Percentiles rank a stretch among this genome's conserved stretches.
These are phyloP conservation scores for Candida hungchunana DNA, from an alignment of 805 yeast species.

Conservation along the genomic window DNA sequence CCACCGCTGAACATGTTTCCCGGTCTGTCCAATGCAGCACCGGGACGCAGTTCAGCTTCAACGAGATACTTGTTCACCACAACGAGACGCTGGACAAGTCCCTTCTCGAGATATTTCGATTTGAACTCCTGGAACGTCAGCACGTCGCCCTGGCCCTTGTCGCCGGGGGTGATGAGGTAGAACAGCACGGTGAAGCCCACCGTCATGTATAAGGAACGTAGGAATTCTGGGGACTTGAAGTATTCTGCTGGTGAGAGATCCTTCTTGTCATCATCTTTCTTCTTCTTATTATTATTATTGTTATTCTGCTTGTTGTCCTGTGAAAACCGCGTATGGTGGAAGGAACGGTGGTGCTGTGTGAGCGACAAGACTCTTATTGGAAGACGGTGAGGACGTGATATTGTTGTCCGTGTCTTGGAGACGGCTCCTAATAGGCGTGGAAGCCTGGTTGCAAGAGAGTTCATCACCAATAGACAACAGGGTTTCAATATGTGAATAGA, in stretches of 20 bases:
- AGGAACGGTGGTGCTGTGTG: too few species aligned
- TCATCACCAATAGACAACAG: too few species aligned
- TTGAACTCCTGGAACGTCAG: slow-evolving; percentile 81
- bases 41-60: slow-evolving; percentile 57
- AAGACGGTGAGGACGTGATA: too few species aligned
- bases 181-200: slow-evolving; percentile 36
- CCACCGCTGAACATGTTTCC: slow-evolving; percentile 29
- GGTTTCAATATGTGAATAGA: too few species aligned
- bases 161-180: slow-evolving; percentile 30
- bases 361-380: too few species aligned
- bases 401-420: too few species aligned
- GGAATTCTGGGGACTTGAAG: slow-evolving; percentile 39
- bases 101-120: slow-evolving; percentile 69
- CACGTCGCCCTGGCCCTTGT: slow-evolving; percentile 24
- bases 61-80: slow-evolving; percentile 74
- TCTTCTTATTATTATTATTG: slow-evolving; percentile 20
- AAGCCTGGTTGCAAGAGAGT: too few species aligned
- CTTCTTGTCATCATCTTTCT: slow-evolving; percentile 21
- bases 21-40: slow-evolving; percentile 25
- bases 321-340: too few species aligned
- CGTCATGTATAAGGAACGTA: slow-evolving; percentile 35
- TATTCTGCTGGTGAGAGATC: slow-evolving; percentile 32
- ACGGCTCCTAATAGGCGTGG: too few species aligned
- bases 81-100: slow-evolving; percentile 66
- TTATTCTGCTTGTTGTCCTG: slow-evolving; percentile 15